Evolutionary conservation across 768 basidiomycete genomes (phyloP), one percentile per base, ranked within the genome.

Genomic region (Auricularia cornea): DNA sequence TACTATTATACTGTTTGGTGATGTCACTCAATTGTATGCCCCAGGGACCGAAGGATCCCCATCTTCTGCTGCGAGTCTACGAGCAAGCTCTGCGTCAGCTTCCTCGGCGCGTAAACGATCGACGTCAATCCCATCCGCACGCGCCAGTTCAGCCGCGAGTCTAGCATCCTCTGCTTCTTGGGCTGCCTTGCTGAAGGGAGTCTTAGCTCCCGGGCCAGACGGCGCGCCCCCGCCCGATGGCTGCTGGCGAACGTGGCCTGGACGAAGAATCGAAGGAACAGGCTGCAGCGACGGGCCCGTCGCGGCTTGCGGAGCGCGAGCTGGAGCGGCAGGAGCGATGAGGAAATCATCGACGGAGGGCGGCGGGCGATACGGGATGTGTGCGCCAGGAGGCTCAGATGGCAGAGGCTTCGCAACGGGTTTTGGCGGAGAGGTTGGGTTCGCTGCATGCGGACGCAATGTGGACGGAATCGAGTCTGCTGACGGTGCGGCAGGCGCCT

Each of bases 111-210:
- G 28, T 63, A 66, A 29, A n/a, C 65, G 32, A 10, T 54, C 65
- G 38, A 66, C 26, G 54, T 66, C 65, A 1, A 66, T 60, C 5
- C 65, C 65, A 51, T 66, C 65, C n/a, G 57, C 60, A 40, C 52
- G 14, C 6, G 65, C 65, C 8, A 66, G 59, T 26, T 51, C 54
- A 3, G 63, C 65, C 26, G 65, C 65, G 23, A 63, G 60, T 23
- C 31, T 35, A 1, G 65, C 65, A 30, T 66, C 65, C 26, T 59
- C 63, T 29, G 63, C 65, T 29, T 62, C 65, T 20, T 63, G 65
- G 38, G 62, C 59, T 3, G 12, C 56, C 32, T 32, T 41, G 40
- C 59, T 60, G 23, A 16, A 18, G 26, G 38, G 16, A 32, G 51
- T 28, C 51, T 52, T 18, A 8, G 20, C 51, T 8, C 51, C 51